phyloP scores from a whole-genome alignment of 371 early-diverging fungal genomes.

The Saksenaea vasiformis region DNA sequence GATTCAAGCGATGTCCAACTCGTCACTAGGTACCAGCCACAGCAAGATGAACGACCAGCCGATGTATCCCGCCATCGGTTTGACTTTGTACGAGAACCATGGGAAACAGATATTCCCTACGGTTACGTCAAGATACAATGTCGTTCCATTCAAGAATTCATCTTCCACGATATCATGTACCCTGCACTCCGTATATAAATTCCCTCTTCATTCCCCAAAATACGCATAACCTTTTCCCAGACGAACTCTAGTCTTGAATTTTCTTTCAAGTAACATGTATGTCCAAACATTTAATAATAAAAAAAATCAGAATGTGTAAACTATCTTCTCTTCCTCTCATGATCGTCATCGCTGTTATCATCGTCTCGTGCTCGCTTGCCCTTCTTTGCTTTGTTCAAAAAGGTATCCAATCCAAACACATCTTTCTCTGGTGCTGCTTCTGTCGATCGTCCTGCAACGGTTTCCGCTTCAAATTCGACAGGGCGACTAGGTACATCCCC shows the following conservation, averaged over 20 bases:
- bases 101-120: background rate
- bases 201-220: slow-evolving; percentile 17
- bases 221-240: too few species aligned
- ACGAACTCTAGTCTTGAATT: too few species aligned
- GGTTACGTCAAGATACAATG: background rate
- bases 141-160: background rate
- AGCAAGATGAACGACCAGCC: background rate
- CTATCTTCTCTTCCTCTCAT: slow-evolving; percentile 21
- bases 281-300: too few species aligned
- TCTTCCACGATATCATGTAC: background rate
- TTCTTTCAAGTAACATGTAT: too few species aligned
- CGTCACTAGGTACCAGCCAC: background rate
- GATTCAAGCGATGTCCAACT: background rate
- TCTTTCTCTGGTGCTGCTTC: slow-evolving; percentile 31
- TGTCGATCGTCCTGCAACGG: slow-evolving; percentile 20
- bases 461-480: slow-evolving; percentile 90
- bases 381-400: slow-evolving; percentile 59
- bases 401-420: slow-evolving; percentile 67
- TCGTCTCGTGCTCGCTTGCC: slow-evolving; percentile 44
- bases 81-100: background rate
- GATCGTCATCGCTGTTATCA: slow-evolving; percentile 24
- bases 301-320: background rate
- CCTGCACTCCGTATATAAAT: background rate
- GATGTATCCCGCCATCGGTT: background rate
- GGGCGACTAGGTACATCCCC: slow-evolving; percentile 69